Conservation (phyloP, 2,329 filamentous ascomycete genomes). For the Thelonectria olida region DNA sequence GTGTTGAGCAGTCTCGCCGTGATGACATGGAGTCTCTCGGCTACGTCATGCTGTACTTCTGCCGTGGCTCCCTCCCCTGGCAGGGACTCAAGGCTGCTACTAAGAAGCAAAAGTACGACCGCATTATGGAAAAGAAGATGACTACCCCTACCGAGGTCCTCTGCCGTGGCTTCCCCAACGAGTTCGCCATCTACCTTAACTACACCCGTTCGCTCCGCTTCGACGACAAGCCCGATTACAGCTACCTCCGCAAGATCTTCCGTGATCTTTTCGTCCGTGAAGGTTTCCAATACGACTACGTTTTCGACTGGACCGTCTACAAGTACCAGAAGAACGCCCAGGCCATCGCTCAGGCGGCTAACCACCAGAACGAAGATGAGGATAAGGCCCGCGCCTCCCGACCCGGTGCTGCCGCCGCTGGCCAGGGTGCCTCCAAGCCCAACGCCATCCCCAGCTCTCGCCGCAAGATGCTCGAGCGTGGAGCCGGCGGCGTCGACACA, state of each 20-base stretch:
- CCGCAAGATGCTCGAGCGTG: constrained; percentile 84
- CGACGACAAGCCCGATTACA: constrained; percentile 99
- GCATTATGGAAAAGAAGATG: constrained; percentile 99
- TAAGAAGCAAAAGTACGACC: constrained; percentile 99
- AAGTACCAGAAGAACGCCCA: constrained; percentile 99
- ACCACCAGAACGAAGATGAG: constrained; percentile 73
- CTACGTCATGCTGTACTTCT: constrained; percentile 99
- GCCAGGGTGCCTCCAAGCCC: constrained; percentile 73
- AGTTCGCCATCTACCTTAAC: constrained; percentile 99
- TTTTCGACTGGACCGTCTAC: constrained; percentile 99
- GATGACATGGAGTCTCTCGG: constrained; percentile 99
- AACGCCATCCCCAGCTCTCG: constrained; percentile 79
- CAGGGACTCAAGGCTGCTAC: constrained; percentile 98
- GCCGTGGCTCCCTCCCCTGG: constrained; percentile 97
- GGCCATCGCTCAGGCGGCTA: constrained; percentile 86
- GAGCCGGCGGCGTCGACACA: constrained; percentile 68
- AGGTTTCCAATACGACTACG: constrained; percentile 99
- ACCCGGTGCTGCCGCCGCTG: constrained; percentile 71
- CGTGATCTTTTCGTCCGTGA: constrained; percentile 98
- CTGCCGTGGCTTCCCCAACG: constrained; percentile 98
- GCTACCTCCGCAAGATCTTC: constrained; percentile 99
- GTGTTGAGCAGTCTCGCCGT: constrained; percentile 98
- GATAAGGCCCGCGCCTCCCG: constrained; percentile 78
- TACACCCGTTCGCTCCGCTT: constrained; percentile 98
- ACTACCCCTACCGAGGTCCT: constrained; percentile 98